A percentile compares a stretch with the other conserved stretches of the same genome.
These are phyloP conservation scores for Pseudognaphalium luteoalbum DNA, from an alignment of 129 eudicot species.

Conservation along the genomic window DNA sequence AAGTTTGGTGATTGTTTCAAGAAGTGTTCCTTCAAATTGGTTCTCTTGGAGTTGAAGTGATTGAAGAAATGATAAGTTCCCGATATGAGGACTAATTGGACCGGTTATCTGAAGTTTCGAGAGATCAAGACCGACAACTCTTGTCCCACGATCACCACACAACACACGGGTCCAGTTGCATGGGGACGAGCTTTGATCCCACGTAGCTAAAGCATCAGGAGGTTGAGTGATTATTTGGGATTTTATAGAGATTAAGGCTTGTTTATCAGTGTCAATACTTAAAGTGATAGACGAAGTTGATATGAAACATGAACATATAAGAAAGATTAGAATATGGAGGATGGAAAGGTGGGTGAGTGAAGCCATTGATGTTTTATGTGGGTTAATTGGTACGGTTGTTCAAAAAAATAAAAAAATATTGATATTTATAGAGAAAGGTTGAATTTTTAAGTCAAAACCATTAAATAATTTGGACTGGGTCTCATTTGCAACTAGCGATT, in stretches of 20 bases:
- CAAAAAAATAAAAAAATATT: too few species aligned
- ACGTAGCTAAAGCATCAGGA: slow-evolving; percentile 40
- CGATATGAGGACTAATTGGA: slow-evolving; percentile 49
- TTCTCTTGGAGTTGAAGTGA: slow-evolving; percentile 62
- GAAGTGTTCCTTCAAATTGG: slow-evolving; percentile 41
- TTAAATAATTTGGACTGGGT: background rate
- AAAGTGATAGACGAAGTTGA: slow-evolving; percentile 24
- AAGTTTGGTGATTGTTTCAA: slow-evolving; percentile 51
- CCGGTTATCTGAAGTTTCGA: slow-evolving; percentile 45
- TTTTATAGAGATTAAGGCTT: slow-evolving; percentile 54
- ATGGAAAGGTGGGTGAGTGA: background rate
- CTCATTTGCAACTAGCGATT: slow-evolving; percentile 1
- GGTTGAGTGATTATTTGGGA: slow-evolving; percentile 42
- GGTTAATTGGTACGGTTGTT: background rate
- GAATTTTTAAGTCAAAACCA: background rate
- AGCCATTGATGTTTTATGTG: slow-evolving; percentile 11
- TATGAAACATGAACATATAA: slow-evolving; percentile 23
- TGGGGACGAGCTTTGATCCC: slow-evolving; percentile 54
- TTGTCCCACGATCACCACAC: slow-evolving; percentile 38
- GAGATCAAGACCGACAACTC: slow-evolving; percentile 56
- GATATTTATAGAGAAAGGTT: background rate
- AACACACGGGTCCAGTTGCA: slow-evolving; percentile 75
- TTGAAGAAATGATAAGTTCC: slow-evolving; percentile 60
- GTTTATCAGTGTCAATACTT: slow-evolving; percentile 48
- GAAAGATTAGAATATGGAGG: slow-evolving; percentile 13